Percentiles rank a stretch among this genome's conserved stretches.
phyloP scores from a whole-genome alignment of 2,329 filamentous ascomycete species.

The Pestalotiopsis sp. region DNA sequence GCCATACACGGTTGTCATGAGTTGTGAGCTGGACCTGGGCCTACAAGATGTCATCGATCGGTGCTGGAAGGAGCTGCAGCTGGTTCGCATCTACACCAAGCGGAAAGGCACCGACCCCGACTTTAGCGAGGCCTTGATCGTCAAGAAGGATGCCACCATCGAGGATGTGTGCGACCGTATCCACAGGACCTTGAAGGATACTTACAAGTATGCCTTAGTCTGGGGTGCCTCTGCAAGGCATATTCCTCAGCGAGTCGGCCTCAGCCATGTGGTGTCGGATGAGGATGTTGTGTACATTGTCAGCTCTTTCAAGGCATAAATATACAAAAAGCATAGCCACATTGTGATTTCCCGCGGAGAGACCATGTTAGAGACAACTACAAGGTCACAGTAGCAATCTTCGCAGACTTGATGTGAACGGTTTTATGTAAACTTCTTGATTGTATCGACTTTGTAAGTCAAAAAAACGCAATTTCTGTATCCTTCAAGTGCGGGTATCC shows the following conservation, averaged over 20 bases:
- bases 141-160: slow-evolving; percentile 83
- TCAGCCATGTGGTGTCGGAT: slow-evolving; percentile 76
- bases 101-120: slow-evolving; percentile 88
- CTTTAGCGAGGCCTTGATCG: slow-evolving; percentile 90
- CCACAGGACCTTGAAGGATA: slow-evolving; percentile 93
- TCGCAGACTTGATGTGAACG: too few species aligned
- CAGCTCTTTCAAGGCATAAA: slow-evolving; percentile 62
- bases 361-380: neutral
- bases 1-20: slow-evolving; percentile 95
- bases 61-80: slow-evolving; percentile 88
- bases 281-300: slow-evolving; percentile 72
- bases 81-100: slow-evolving; percentile 97
- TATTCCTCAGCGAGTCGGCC: slow-evolving; percentile 88
- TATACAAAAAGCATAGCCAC: neutral
- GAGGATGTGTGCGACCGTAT: slow-evolving; percentile 98
- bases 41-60: slow-evolving; percentile 92
- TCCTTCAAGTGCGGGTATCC: neutral
- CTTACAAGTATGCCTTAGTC: slow-evolving; percentile 97
- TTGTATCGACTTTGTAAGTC: slow-evolving; percentile 4
- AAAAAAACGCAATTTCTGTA: neutral
- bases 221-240: slow-evolving; percentile 97
- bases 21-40: slow-evolving; percentile 91
- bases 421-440: neutral
- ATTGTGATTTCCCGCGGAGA: neutral
- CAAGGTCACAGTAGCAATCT: too few species aligned